phyloP scores from a whole-genome alignment of 495 filamentous ascomycete genomes.

The Rhypophila decipiens region DNA sequence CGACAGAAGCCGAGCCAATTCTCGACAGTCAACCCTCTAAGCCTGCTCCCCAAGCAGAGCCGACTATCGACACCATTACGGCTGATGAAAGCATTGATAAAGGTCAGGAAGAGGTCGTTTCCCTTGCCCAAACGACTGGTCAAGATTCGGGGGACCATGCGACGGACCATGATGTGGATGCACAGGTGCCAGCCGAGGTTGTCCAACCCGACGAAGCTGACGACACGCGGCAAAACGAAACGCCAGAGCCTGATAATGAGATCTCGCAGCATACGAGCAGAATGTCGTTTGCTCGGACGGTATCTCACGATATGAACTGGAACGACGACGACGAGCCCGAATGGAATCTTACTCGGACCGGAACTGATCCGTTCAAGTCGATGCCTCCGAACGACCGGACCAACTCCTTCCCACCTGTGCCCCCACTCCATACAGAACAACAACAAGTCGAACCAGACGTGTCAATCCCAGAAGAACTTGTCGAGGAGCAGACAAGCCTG shows the following conservation, averaged over 20 bases:
- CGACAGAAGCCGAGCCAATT: slow-evolving; percentile 1
- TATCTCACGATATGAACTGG: slow-evolving; percentile 47
- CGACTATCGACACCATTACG: not conserved
- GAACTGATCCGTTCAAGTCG: slow-evolving; percentile 50
- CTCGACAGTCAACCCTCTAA: not conserved
- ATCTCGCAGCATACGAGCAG: slow-evolving; percentile 43
- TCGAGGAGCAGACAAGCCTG: slow-evolving; percentile 13
- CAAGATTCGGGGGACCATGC: slow-evolving; percentile 21
- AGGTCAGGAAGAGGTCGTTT: slow-evolving; percentile 15
- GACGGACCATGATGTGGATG: slow-evolving; percentile 18
- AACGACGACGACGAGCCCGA: slow-evolving; percentile 48
- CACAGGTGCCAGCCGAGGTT: slow-evolving; percentile 7
- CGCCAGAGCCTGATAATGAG: slow-evolving; percentile 17
- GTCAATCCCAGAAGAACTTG: slow-evolving; percentile 11
- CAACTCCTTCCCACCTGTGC: slow-evolving; percentile 57
- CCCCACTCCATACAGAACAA: slow-evolving; percentile 27
- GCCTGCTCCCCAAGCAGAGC: not conserved
- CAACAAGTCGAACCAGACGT: slow-evolving; percentile 18
- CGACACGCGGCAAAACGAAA: slow-evolving; percentile 13
- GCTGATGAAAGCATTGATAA: slow-evolving; percentile 10
- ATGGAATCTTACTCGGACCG: slow-evolving; percentile 41
- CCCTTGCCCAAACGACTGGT: slow-evolving; percentile 25
- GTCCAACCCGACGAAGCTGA: slow-evolving; percentile 5
- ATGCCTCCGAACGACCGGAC: slow-evolving; percentile 48
- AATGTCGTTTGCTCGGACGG: slow-evolving; percentile 48